Conservation (phyloP, 2,329 filamentous ascomycete genomes). For the Nothophoma quercina region DNA sequence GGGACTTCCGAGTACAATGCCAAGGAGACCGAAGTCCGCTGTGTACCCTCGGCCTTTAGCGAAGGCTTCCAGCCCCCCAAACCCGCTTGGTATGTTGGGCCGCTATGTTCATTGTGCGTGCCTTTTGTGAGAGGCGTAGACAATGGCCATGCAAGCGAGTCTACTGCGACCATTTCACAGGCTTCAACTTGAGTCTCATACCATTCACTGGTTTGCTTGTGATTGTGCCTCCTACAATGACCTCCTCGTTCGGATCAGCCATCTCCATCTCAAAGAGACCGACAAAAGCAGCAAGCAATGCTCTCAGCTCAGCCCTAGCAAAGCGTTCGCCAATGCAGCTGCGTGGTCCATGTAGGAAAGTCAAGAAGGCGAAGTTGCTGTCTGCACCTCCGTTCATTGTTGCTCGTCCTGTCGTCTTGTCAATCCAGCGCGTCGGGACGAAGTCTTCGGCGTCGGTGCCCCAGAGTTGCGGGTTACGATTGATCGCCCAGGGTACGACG, state of each 20-base stretch:
- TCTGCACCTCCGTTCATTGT: conserved; percentile 51
- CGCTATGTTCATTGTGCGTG: too few relatives aligned
- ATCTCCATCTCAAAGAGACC: conserved; percentile 46
- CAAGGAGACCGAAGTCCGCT: not conserved
- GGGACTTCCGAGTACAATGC: not conserved
- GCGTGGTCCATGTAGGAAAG: conserved; percentile 54
- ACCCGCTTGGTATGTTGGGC: too few relatives aligned
- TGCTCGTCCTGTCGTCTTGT: conserved; percentile 44
- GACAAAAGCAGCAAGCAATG: conserved; percentile 46
- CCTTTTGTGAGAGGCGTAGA: too few relatives aligned
- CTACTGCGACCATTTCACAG: conserved; percentile 17
- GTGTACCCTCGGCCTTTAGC: too few relatives aligned
- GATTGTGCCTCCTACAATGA: conserved; percentile 44
- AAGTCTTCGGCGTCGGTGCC: conserved; percentile 52
- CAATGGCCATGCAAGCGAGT: too few relatives aligned
- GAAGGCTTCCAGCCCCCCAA: too few relatives aligned
- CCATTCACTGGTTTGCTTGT: conserved; percentile 50
- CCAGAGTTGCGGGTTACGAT: conserved; percentile 54
- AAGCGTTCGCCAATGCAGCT: conserved; percentile 51
- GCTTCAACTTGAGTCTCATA: conserved; percentile 45
- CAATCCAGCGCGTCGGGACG: conserved; percentile 56
- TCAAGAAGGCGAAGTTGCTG: conserved; percentile 52
- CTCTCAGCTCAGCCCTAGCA: conserved; percentile 48
- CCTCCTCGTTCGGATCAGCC: conserved; percentile 40
- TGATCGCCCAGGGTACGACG: conserved; percentile 53